Base-by-base conservation (phyloP, 129 eudicot species). In the Saposhnikovia divaricata region DNA sequence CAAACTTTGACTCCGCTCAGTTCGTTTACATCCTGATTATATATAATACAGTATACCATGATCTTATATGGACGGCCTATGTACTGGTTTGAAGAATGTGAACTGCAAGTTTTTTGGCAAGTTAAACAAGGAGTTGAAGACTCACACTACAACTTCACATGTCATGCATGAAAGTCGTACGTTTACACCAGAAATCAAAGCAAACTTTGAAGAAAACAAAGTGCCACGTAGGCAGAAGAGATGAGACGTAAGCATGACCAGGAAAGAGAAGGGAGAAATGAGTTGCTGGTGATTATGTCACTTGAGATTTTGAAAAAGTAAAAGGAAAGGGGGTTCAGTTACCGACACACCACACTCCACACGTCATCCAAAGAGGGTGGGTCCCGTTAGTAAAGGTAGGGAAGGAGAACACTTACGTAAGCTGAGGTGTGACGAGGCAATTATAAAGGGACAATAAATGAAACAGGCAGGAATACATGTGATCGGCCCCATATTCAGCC, bases 381-480 rank as follows among this genome's bases (percentile, higher is more conserved):
- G 66, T 0, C 34, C 69, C 1, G 16, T 0, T 10, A 25, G 69
- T n/a, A 25, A 25, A 61, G 68, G 12, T 11, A 4, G 34, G 66
- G n/a, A 34, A 34, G 13, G 68, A n/a, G 63, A 21, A 21, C 0
- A 3, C 34, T 61, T 61, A 61, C 69, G 69, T 61, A 61, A 61
- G 69, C 69, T 61, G 69, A 61, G 34, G 69, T 61, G 37, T 61
- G 69, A 61, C 69, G 34, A 61, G 69, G 69, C 69, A n/a, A 61
- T 61, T 61, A 61, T 57, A 16, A 59, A 59, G 15, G 68, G 69
- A 37, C 16, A 61, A 61, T 61, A 61, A 61, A 61, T 61, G 69
- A 61, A 59, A 61, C 69, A 61, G 69, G 69, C 69, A 61, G 69
- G 69, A 61, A 37, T 61, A n/a, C 69, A 61, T 61, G 69, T 61